Base-by-base conservation (phyloP, 1,284 basidiomycete species). In the Apiotrichum porosum region DNA sequence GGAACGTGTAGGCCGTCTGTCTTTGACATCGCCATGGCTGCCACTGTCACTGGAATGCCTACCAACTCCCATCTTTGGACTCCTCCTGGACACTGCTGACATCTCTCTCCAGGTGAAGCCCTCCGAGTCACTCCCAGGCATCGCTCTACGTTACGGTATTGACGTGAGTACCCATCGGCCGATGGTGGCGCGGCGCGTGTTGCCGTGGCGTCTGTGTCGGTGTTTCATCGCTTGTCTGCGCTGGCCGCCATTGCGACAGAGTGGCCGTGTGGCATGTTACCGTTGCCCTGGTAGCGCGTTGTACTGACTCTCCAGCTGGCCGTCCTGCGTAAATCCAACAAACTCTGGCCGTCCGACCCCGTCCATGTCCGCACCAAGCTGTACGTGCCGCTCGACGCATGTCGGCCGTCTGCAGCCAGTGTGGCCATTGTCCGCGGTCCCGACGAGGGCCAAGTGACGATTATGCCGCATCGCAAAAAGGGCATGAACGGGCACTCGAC, bases 321-420 rank as follows among this genome's bases (percentile, higher is more conserved):
- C 13, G 83, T 85, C n/a, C 77, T 97, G 13, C 83, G 90, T 38
- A 80, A 82, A 57, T 83, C 83, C 34, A 97, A 97, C 71, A 88
- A 91, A 55, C 77, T 97, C 5, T 95, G 91, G 91, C 72, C 87
- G 1, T 85, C 86, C 14, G 92, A 95, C 66, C 80, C 88, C 0
- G 85, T 97, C 40, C 88, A 93, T 69, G 78, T 91, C 30, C 84
- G 90, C 33, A 83, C 83, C 35, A 77, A 82, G 9, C 80, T 97
- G 36, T 84, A 86, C 62, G 85, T 95, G 49, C 90, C 91, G 1
- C 65, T 79, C 36, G 76, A 75, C 31, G 68, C 71, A 4, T 75
- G 73, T 41, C 50, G 48, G 28, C 67, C 68, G 58, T 63, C 65
- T 41, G 63, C 67, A 32, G 63, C 67, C 1, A 59, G 61, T 22